These are phyloP conservation scores for Picochlorum costavermella DNA, from an alignment of 139 green algal species.

Conservation along the genomic window DNA sequence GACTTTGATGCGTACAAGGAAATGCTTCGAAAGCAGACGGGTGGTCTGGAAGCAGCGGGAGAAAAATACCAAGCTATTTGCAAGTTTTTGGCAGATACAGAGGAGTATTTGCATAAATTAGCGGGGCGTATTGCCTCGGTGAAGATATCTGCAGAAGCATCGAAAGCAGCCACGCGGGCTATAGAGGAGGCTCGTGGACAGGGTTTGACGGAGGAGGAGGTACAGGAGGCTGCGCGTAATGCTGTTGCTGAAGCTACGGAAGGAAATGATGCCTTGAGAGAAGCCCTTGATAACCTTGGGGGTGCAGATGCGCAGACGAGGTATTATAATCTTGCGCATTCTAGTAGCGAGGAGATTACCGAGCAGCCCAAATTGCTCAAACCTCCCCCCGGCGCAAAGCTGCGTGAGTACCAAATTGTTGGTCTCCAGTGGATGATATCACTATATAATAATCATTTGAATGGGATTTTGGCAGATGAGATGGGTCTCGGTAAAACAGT, in stretches of 20 bases:
- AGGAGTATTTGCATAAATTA: constrained; percentile 90
- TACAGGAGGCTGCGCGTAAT: constrained; percentile 35
- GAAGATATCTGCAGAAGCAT: constrained; percentile 52
- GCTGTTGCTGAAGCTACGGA: constrained; percentile 46
- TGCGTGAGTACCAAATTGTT: constrained; percentile 90
- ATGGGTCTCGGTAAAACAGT: constrained; percentile 91
- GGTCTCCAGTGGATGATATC: constrained; percentile 96
- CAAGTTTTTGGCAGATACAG: constrained; percentile 78
- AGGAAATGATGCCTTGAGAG: constrained; percentile 28
- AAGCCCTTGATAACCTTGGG: constrained; percentile 17
- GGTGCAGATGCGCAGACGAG: constrained; percentile 44
- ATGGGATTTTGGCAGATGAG: constrained; percentile 96
- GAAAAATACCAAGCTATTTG: constrained; percentile 60
- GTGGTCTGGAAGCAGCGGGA: constrained; percentile 3
- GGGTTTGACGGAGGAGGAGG: constrained; percentile 63
- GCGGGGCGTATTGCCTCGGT: constrained; percentile 70
- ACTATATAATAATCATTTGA: constrained; percentile 93
- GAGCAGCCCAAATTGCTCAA: constrained; percentile 63
- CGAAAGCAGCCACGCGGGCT: constrained; percentile 43
- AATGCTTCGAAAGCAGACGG: constrained; percentile 50
- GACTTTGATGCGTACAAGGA: constrained; percentile 94
- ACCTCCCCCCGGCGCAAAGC: constrained; percentile 41
- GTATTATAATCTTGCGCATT: constrained; percentile 60
- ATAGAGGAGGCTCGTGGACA: constrained; percentile 42
- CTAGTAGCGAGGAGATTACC: constrained; percentile 46